Conservation (phyloP, 768 basidiomycete species). For the Guyanaporus albipodus region DNA sequence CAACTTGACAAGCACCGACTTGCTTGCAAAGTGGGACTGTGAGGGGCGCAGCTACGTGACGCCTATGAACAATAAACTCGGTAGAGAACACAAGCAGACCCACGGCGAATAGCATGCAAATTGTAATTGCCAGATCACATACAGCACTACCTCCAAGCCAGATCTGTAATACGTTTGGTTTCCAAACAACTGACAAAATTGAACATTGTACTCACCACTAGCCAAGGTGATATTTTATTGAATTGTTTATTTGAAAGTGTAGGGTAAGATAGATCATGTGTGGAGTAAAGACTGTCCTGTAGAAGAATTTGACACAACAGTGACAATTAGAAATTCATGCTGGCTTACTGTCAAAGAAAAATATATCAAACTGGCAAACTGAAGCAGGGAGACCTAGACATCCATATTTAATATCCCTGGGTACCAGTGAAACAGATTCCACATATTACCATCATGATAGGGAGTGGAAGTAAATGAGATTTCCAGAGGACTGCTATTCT, state of each 20-base stretch:
- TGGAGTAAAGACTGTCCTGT: slow-evolving; percentile 2
- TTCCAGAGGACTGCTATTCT: slow-evolving; percentile 11
- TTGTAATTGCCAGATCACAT: slow-evolving; percentile 19
- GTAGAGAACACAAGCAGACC: neutral
- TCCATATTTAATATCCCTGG: neutral
- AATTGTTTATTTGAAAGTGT: no score
- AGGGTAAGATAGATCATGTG: no score
- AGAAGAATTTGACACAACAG: neutral
- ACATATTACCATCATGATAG: slow-evolving; percentile 17
- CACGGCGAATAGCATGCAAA: slow-evolving; percentile 18
- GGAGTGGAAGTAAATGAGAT: neutral
- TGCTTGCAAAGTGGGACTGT: neutral
- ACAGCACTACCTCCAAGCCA: slow-evolving; percentile 21
- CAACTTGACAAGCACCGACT: neutral
- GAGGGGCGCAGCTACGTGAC: slow-evolving; percentile 4
- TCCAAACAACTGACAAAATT: neutral
- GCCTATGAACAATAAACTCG: neutral
- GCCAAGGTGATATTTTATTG: neutral
- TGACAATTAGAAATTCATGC: neutral
- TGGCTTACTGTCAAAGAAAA: neutral
- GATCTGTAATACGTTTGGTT: slow-evolving; percentile 4
- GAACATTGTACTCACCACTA: slow-evolving; percentile 8
- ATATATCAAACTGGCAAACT: slow-evolving; percentile 14
- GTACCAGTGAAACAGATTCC: neutral
- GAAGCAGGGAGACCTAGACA: slow-evolving; percentile 21